phyloP scores from a whole-genome alignment of 2,329 filamentous ascomycete species.

The Onygenales sp. region DNA sequence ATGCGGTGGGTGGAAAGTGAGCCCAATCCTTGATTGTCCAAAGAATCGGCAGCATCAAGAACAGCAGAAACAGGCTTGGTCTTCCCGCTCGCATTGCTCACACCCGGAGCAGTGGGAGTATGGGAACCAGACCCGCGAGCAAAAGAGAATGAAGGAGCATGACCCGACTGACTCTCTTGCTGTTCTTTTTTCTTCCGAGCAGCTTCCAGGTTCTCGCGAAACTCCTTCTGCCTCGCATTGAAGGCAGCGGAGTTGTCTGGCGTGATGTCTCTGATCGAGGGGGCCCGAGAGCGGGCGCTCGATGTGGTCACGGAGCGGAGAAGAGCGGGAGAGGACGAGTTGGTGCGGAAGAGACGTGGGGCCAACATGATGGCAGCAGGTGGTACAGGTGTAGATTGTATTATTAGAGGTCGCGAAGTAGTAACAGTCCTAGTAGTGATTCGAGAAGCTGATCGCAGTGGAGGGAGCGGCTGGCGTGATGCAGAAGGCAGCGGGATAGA shows the following conservation, averaged over 20 bases:
- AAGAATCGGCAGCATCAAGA: conserved; percentile 31
- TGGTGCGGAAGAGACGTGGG: conserved; percentile 40
- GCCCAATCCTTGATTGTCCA: conserved; percentile 43
- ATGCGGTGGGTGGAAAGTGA: conserved; percentile 48
- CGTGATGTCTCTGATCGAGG: conserved; percentile 79
- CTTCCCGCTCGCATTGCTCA: conserved; percentile 36
- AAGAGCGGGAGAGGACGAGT: conserved; percentile 24
- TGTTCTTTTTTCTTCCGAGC: conserved; percentile 66
- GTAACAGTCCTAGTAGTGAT: too few relatives aligned
- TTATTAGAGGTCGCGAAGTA: too few relatives aligned
- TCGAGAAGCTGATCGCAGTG: too few relatives aligned
- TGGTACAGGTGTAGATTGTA: background rate
- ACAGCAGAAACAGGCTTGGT: conserved; percentile 14
- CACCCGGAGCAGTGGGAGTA: conserved; percentile 34
- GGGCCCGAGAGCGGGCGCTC: conserved; percentile 43
- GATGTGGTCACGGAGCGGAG: conserved; percentile 52
- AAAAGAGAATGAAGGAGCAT: conserved; percentile 29
- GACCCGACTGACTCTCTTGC: conserved; percentile 70
- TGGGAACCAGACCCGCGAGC: conserved; percentile 16
- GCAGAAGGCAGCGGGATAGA: too few relatives aligned
- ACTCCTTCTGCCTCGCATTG: conserved; percentile 73
- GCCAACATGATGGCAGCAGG: conserved; percentile 28
- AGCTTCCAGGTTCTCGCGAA: conserved; percentile 70
- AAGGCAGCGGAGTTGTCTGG: conserved; percentile 64
- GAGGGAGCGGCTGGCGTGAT: too few relatives aligned